phyloP scores from a whole-genome alignment of 176 grass and related monocot genomes.

The Musa troglodytarum region DNA sequence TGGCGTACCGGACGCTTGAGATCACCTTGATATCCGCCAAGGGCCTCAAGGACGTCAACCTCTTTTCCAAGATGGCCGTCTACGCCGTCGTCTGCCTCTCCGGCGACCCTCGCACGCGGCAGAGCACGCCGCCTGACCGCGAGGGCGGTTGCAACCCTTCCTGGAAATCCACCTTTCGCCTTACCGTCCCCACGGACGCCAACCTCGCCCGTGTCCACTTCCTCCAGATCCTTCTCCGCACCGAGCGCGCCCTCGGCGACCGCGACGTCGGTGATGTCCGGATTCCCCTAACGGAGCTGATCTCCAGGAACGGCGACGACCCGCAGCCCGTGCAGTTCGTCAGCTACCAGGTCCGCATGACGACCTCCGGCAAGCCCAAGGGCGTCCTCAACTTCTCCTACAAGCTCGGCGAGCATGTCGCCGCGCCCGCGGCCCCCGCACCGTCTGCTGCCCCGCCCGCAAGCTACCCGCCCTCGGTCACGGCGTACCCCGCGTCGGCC shows the following conservation, averaged over 20 bases:
- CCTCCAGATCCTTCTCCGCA: constrained; percentile 59
- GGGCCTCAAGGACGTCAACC: constrained; percentile 1
- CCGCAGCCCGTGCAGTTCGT: constrained; percentile 30
- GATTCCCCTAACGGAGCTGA: constrained; percentile 38
- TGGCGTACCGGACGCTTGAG: constrained; percentile 2
- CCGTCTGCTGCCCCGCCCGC: neutral
- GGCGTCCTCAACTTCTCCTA: constrained; percentile 55
- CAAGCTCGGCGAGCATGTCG: constrained; percentile 31
- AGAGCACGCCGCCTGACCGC: constrained; percentile 47
- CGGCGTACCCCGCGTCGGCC: neutral
- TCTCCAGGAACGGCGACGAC: constrained; percentile 3
- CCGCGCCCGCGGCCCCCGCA: neutral
- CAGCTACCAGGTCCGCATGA: constrained; percentile 50
- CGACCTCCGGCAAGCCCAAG: constrained; percentile 30
- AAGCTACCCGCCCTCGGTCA: neutral
- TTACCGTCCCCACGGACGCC: constrained; percentile 33
- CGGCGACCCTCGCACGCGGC: constrained; percentile 27
- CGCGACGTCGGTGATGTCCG: constrained; percentile 64
- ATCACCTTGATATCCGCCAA: neutral
- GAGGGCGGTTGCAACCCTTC: constrained; percentile 45
- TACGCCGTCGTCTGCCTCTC: constrained; percentile 27
- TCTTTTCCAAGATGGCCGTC: constrained; percentile 1
- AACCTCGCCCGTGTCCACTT: constrained; percentile 13
- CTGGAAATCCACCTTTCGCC: constrained; percentile 56
- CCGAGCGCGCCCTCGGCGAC: constrained; percentile 52